A percentile compares a stretch with the other conserved stretches of the same genome.
These are phyloP conservation scores for Globisporangium radiosum DNA, from an alignment of 352 stramenopile species.

Conservation along the genomic window DNA sequence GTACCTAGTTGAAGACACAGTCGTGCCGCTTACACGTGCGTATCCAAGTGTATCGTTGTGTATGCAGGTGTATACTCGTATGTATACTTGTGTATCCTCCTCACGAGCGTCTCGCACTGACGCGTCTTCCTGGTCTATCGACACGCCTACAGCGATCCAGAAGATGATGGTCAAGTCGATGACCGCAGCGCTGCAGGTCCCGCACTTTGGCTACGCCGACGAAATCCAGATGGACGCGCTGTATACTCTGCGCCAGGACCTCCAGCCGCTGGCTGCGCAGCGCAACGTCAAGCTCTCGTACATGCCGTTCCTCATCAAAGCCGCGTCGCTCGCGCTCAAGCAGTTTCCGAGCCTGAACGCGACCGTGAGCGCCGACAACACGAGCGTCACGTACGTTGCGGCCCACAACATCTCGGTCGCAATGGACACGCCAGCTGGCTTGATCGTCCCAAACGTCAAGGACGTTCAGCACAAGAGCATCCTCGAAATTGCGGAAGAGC, in stretches of 20 bases:
- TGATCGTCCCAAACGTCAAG: slow-evolving; percentile 97
- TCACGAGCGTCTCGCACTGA: slow-evolving; percentile 11
- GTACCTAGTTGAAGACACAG: slow-evolving; percentile 63
- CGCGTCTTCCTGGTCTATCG: slow-evolving; percentile 1
- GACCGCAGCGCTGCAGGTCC: slow-evolving; percentile 92
- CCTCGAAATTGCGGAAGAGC: slow-evolving; percentile 73
- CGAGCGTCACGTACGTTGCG: slow-evolving; percentile 82
- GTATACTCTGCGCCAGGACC: slow-evolving; percentile 71
- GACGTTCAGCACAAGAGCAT: slow-evolving; percentile 84
- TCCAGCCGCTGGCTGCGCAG: slow-evolving; percentile 83
- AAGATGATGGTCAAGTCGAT: slow-evolving; percentile 99
- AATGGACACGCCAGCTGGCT: slow-evolving; percentile 94
- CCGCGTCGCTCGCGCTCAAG: slow-evolving; percentile 90
- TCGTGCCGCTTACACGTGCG: slow-evolving; percentile 74
- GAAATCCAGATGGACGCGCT: slow-evolving; percentile 93
- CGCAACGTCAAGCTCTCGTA: slow-evolving; percentile 91
- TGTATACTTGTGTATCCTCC: slow-evolving; percentile 14
- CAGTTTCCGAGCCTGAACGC: slow-evolving; percentile 94
- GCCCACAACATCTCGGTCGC: slow-evolving; percentile 97
- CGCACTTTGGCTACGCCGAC: slow-evolving; percentile 97
- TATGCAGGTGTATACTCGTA: too few species aligned
- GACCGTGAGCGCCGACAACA: slow-evolving; percentile 80
- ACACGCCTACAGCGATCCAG: slow-evolving; percentile 79
- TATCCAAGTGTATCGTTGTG: slow-evolving; percentile 2
- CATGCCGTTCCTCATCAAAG: slow-evolving; percentile 97